A percentile compares a stretch with the other conserved stretches of the same genome.
These are phyloP conservation scores for Curvularia spicifera DNA, from an alignment of 2,329 filamentous ascomycete genomes.

Conservation along the genomic window DNA sequence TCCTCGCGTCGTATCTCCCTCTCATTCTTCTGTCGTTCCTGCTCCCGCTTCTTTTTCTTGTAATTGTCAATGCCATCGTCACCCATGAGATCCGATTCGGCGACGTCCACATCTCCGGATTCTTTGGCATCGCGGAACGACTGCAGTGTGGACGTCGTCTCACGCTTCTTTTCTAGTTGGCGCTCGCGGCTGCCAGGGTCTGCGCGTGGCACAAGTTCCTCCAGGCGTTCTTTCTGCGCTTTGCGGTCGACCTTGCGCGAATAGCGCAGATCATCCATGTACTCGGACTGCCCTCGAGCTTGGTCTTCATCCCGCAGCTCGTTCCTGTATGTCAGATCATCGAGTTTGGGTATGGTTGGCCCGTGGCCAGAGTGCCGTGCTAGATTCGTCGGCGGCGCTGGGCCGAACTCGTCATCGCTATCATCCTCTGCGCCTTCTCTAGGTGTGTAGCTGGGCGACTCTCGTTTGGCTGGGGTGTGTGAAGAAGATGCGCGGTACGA, in stretches of 20 bases:
- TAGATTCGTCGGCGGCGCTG: conserved; percentile 55
- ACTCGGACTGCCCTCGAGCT: conserved; percentile 57
- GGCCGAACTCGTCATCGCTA: conserved; percentile 59
- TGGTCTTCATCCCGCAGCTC: conserved; percentile 63
- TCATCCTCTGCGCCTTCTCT: conserved; percentile 20
- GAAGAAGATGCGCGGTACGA: conserved; percentile 27
- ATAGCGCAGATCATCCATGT: conserved; percentile 61
- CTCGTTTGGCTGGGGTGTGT: conserved; percentile 20
- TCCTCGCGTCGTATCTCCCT: conserved; percentile 84
- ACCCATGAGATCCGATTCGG: conserved; percentile 80
- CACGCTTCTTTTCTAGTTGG: conserved; percentile 81
- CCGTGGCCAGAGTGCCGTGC: conserved; percentile 48
- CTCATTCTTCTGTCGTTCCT: conserved; percentile 79
- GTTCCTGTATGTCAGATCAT: conserved; percentile 73
- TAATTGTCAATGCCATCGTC: conserved; percentile 69
- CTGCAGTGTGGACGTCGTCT: conserved; percentile 73
- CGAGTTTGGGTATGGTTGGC: conserved; percentile 70
- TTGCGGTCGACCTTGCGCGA: conserved; percentile 70
- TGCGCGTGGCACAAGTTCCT: conserved; percentile 82
- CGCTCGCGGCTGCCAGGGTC: conserved; percentile 84
- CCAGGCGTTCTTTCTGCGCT: conserved; percentile 72
- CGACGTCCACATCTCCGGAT: conserved; percentile 68
- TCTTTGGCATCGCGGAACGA: conserved; percentile 72
- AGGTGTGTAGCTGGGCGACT: conserved; percentile 29
- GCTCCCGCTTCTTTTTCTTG: conserved; percentile 69